These are phyloP conservation scores for Caryopteris hybrid DNA, from an alignment of 305 asterid genomes.

Conservation along the genomic window DNA sequence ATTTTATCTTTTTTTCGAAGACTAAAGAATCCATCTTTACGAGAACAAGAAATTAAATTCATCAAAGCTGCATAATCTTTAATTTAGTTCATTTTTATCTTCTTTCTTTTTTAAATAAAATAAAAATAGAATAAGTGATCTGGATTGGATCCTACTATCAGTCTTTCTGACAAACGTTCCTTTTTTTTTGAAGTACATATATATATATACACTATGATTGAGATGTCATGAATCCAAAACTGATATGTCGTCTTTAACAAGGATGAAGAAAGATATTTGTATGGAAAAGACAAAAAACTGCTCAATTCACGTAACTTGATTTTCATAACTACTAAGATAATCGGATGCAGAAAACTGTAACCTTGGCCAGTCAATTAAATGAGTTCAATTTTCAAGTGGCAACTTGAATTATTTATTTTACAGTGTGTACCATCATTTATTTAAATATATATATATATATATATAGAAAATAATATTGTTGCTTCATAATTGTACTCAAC, in stretches of 20 bases:
- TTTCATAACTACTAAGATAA: neutral
- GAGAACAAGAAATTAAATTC: neutral
- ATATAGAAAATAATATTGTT: too few species aligned
- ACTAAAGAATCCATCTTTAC: neutral
- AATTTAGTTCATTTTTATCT: too few species aligned
- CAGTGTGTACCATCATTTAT: neutral
- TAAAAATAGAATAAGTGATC: too few species aligned
- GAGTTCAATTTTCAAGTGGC: neutral
- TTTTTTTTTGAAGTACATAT: constrained; percentile 15
- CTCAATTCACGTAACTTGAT: constrained; percentile 16
- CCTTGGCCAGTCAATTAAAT: neutral
- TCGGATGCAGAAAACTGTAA: neutral
- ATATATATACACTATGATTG: constrained; percentile 25
- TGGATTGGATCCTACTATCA: too few species aligned
- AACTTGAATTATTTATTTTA: neutral
- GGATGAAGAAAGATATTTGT: constrained; percentile 18
- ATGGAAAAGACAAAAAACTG: neutral
- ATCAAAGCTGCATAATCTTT: too few species aligned
- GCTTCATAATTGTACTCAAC: too few species aligned
- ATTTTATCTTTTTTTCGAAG: too few species aligned
- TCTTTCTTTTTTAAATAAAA: too few species aligned
- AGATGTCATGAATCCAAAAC: constrained; percentile 16
- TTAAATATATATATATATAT: too few species aligned
- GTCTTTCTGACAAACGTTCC: constrained; percentile 26
- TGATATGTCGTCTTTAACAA: constrained; percentile 19